A percentile compares a stretch with the other conserved stretches of the same genome.
These are phyloP conservation scores for Komagataella ulmi DNA, from an alignment of 805 yeast genomes.

Conservation along the genomic window DNA sequence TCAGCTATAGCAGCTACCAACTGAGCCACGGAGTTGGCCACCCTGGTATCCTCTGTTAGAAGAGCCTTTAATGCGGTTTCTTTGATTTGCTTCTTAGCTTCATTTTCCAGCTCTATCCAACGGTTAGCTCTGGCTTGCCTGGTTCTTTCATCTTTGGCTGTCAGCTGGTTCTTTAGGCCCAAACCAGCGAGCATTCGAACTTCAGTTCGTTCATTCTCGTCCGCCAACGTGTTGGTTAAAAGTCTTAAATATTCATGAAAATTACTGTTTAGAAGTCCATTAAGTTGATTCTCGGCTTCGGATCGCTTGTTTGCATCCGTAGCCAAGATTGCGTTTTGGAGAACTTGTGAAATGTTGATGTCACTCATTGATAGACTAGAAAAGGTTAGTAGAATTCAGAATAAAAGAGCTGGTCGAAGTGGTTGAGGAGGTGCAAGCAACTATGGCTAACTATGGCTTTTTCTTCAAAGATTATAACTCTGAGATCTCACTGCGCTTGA, in stretches of 20 bases:
- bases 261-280: conserved; percentile 56
- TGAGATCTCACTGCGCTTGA: not conserved
- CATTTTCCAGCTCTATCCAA: conserved; percentile 54
- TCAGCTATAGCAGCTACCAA: conserved; percentile 95
- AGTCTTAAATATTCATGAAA: conserved; percentile 62
- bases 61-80: conserved; percentile 49
- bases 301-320: conserved; percentile 55
- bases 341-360: conserved; percentile 14
- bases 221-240: conserved; percentile 60
- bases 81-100: conserved; percentile 52
- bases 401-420: not conserved
- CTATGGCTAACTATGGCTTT: too few relatives aligned
- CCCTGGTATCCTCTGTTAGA: conserved; percentile 54
- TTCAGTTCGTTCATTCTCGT: conserved; percentile 52
- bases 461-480: not conserved
- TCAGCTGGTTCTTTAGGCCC: conserved; percentile 75
- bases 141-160: conserved; percentile 62
- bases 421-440: not conserved
- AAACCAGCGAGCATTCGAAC: conserved; percentile 88
- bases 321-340: conserved; percentile 69
- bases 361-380: not conserved
- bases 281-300: conserved; percentile 68
- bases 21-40: conserved; percentile 84
- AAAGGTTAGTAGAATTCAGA: not conserved
- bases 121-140: conserved; percentile 49